These are phyloP conservation scores for Parmales sp. DNA, from an alignment of 108 stramenopile genomes.

Conservation along the genomic window DNA sequence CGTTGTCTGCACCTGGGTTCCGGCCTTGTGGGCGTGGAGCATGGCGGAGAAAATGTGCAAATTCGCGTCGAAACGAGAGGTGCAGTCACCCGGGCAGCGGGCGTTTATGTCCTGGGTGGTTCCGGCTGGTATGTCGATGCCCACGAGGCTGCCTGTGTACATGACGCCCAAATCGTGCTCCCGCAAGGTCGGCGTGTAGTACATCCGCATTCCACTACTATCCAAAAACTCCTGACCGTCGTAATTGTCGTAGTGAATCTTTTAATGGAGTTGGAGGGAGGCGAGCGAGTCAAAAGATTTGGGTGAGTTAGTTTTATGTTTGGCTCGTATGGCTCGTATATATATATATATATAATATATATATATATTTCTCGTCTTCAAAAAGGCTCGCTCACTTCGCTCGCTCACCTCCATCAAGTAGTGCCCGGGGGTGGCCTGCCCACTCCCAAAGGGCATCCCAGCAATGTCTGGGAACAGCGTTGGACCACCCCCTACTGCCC, in stretches of 20 bases:
- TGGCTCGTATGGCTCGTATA: no score
- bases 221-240: background rate
- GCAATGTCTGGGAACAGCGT: background rate
- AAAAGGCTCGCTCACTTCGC: no score
- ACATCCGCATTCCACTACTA: background rate
- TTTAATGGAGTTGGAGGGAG: background rate
- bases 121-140: background rate
- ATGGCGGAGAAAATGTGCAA: background rate
- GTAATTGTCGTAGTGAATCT: constrained; percentile 7
- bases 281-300: background rate
- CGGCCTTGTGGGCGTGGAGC: constrained; percentile 6
- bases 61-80: background rate
- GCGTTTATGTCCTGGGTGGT: background rate
- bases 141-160: background rate
- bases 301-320: no score
- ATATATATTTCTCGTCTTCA: background rate
- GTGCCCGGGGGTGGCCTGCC: background rate
- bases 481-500: constrained; percentile 2
- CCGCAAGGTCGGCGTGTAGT: background rate
- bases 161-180: background rate
- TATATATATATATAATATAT: background rate
- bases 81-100: background rate
- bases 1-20: background rate
- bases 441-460: background rate
- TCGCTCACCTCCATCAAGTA: constrained; percentile 10